phyloP scores from a whole-genome alignment of 139 green algal species.

The Mesotaenium endlicherianum region DNA sequence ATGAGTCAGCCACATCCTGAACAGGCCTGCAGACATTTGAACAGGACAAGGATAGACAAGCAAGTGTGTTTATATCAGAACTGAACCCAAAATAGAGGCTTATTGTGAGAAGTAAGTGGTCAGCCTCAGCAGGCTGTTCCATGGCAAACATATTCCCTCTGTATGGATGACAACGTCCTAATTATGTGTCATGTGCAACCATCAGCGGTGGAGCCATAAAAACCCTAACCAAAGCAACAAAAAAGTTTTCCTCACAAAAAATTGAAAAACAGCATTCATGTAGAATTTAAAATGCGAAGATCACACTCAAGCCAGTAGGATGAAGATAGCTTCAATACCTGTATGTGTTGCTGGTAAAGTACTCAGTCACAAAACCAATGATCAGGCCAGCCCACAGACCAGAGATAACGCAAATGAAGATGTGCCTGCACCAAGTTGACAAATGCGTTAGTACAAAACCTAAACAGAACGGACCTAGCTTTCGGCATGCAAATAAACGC shows the following conservation, averaged over 20 bases:
- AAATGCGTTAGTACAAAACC: background rate
- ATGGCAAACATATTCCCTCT: background rate
- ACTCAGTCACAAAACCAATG: constrained; percentile 95
- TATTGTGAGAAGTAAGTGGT: too few species aligned
- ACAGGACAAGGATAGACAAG: too few species aligned
- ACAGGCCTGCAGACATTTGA: constrained; percentile 49
- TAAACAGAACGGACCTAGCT: background rate
- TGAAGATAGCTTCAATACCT: too few species aligned
- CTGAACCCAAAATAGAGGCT: too few species aligned
- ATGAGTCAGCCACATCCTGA: constrained; percentile 90
- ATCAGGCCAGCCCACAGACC: constrained; percentile 94
- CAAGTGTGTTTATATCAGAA: background rate
- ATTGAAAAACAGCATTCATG: too few species aligned
- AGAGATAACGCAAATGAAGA: constrained; percentile 87
- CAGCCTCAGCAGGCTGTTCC: background rate
- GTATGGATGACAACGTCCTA: background rate
- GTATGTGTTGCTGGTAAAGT: constrained; percentile 94
- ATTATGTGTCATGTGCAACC: background rate
- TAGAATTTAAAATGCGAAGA: too few species aligned
- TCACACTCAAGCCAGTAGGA: too few species aligned
- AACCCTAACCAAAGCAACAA: too few species aligned
- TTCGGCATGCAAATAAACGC: too few species aligned
- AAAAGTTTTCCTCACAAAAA: too few species aligned
- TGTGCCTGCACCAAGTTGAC: constrained; percentile 54
- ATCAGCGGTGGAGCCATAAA: background rate